Evolutionary conservation across 306 rosid genomes (phyloP).

Genomic region (Vigna nakashimae): DNA sequence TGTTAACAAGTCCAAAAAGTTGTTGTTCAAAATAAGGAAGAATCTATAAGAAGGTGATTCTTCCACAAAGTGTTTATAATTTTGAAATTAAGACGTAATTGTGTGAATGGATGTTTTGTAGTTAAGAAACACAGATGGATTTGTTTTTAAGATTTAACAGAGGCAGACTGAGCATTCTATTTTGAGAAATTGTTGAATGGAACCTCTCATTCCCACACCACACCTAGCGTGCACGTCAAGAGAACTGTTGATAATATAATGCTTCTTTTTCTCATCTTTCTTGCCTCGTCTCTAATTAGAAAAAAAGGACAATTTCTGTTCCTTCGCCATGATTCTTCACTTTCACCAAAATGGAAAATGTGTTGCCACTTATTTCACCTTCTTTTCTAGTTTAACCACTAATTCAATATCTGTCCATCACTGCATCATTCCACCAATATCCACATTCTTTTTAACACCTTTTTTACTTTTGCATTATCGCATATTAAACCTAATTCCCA

Average conservation of each 20-base stretch:
- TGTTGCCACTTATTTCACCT: neutral
- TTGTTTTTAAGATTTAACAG: too few relatives aligned
- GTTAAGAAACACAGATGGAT: too few relatives aligned
- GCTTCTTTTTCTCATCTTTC: neutral
- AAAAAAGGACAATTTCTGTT: slow-evolving; percentile 12
- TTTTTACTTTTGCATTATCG: too few relatives aligned
- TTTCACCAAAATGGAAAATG: slow-evolving; percentile 17
- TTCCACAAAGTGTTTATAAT: too few relatives aligned
- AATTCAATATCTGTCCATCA: neutral
- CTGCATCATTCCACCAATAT: too few relatives aligned
- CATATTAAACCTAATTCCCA: too few relatives aligned
- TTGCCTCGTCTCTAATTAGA: neutral
- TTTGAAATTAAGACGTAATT: too few relatives aligned
- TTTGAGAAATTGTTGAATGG: slow-evolving; percentile 12
- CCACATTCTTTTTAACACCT: too few relatives aligned
- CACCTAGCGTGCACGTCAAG: slow-evolving; percentile 49
- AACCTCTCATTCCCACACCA: slow-evolving; percentile 2
- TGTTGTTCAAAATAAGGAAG: too few relatives aligned
- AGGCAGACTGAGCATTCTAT: neutral
- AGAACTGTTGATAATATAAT: neutral
- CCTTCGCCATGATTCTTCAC: neutral
- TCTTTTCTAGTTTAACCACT: neutral
- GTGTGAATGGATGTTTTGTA: too few relatives aligned
- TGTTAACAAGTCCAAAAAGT: too few relatives aligned
- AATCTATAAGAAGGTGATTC: too few relatives aligned